Base-by-base conservation (phyloP, 345 rosid species). In the Balakata baccata region DNA sequence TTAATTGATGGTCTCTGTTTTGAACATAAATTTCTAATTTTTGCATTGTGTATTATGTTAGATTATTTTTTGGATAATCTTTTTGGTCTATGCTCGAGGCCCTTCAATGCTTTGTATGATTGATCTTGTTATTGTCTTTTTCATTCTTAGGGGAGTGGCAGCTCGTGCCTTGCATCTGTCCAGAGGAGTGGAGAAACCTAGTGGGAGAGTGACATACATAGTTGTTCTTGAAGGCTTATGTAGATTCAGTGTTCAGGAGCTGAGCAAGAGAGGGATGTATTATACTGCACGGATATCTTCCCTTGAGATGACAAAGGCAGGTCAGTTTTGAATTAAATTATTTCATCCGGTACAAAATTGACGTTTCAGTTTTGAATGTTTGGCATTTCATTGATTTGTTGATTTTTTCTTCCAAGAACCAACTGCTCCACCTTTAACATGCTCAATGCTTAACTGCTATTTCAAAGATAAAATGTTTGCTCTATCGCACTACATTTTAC, bases 161-260 rank as follows among this genome's bases (percentile, higher is more conserved):
- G 99, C 99, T 77, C 99, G 99, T 62, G 98, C 99, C 64, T 81
- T 95, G 74, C 99, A 95, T 85, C 86, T 95, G 22, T 95, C 99
- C 17, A 88, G 99, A 83, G 99, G 98, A 63, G 99, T 95, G 82
- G 99, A 95, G 87, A 95, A 95, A 82, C 99, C 99, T 11, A 95
- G 99, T 81, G 99, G 99, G 77, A 91, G 97, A 83, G 97, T 95
- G 68, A 95, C 99, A 0, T 95, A 95, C 82, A 92, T 89, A 71
- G 99, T 95, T 70, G 97, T 95, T 64, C 99, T 95, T 59, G 99
- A 95, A 87, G 99, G 99, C 66, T 79, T 95, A 78, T 88, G 98
- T 84, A 86, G 99, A 75, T 95, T 95, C 84, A 92, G 85, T 69
- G 96, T 95, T 72, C 94, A 92, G 72, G 99, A 95, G 79, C 92